phyloP scores from a whole-genome alignment of 148 eudicot species.

The Persicaria tinctoria region DNA sequence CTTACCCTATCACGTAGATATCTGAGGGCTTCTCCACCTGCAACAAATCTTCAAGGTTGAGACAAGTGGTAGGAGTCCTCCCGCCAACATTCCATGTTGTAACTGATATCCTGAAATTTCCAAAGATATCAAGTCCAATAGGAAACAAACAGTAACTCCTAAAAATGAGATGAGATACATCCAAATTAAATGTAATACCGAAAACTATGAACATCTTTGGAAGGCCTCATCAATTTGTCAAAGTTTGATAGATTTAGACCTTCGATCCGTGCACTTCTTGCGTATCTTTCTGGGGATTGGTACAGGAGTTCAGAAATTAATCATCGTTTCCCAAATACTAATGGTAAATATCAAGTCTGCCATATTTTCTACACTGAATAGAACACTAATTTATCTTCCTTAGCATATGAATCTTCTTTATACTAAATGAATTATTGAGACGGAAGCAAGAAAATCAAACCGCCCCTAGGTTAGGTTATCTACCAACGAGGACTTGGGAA shows the following conservation, averaged over 20 bases:
- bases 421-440: background rate
- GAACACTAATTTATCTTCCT: background rate
- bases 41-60: constrained; percentile 70
- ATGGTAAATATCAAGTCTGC: background rate
- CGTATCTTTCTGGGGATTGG: constrained; percentile 49
- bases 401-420: background rate
- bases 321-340: too few species aligned
- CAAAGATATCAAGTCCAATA: background rate
- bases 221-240: constrained; percentile 40
- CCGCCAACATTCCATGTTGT: constrained; percentile 97
- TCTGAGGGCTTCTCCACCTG: constrained; percentile 69
- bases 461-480: background rate
- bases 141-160: background rate
- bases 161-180: background rate
- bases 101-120: constrained; percentile 45
- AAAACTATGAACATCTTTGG: constrained; percentile 37
- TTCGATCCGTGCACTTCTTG: constrained; percentile 36
- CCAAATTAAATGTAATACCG: constrained; percentile 29
- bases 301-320: background rate
- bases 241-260: constrained; percentile 59
- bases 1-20: constrained; percentile 76
- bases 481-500: constrained; percentile 1
- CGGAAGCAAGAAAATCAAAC: background rate
- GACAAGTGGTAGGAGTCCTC: constrained; percentile 48
- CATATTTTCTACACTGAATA: background rate